Percentiles rank a stretch among this genome's conserved stretches.
phyloP scores from a whole-genome alignment of 2,329 filamentous ascomycete species.

The Trichoderma koningii region DNA sequence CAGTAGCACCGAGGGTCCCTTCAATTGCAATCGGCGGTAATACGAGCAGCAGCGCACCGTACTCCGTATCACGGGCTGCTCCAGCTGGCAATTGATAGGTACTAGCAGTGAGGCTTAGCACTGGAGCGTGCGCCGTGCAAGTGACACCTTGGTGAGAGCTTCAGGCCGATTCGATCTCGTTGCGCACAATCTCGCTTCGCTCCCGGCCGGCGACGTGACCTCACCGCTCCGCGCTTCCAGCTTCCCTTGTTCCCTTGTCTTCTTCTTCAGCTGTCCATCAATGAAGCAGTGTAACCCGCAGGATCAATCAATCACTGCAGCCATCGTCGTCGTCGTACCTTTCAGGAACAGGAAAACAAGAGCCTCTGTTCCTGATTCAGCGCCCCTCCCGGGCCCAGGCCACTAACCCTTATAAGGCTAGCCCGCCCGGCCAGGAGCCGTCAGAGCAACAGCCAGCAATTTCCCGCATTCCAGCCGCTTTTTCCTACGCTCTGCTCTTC shows the following conservation, averaged over 20 bases:
- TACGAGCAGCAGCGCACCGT: neutral
- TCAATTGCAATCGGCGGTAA: too few species aligned
- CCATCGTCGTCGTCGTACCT: too few species aligned
- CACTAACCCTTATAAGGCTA: conserved; percentile 30
- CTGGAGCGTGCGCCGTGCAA: neutral
- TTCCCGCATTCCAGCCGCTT: conserved; percentile 40
- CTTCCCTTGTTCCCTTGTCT: neutral
- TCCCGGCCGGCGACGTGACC: conserved; percentile 12
- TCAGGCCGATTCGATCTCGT: conserved; percentile 5
- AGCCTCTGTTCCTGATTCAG: conserved; percentile 3
- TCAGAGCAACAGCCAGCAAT: conserved; percentile 42
- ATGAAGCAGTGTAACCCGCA: neutral
- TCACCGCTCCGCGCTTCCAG: conserved; percentile 8
- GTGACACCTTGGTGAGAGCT: neutral
- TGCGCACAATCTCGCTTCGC: conserved; percentile 23
- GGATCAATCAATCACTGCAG: neutral
- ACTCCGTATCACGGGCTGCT: neutral
- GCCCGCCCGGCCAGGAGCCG: conserved; percentile 31
- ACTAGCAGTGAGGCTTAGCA: neutral
- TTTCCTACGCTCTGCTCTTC: conserved; percentile 12
- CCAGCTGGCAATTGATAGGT: too few species aligned
- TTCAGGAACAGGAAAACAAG: neutral
- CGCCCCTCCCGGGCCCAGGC: conserved; percentile 8
- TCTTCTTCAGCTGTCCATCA: too few species aligned
- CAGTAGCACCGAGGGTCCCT: too few species aligned